These are phyloP conservation scores for Xanthoconium separans DNA, from an alignment of 1,284 basidiomycete species.

Conservation along the genomic window DNA sequence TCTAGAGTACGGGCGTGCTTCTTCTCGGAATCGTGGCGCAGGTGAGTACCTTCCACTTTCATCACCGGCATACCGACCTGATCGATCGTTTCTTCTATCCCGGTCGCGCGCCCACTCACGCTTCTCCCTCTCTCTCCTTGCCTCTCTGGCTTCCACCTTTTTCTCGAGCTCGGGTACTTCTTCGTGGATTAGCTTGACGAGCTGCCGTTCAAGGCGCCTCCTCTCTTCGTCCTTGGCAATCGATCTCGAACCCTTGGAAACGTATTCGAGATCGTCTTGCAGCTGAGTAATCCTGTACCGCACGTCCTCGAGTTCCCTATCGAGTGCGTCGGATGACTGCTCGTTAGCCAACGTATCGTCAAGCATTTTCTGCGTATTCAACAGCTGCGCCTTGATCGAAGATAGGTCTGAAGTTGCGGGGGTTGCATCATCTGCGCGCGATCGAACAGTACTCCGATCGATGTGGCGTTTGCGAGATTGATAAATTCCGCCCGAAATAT, in stretches of 20 bases:
- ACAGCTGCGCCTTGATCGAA: conserved; percentile 70
- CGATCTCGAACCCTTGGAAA: conserved; percentile 77
- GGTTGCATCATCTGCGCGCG: conserved; percentile 68
- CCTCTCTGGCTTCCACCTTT: conserved; percentile 80
- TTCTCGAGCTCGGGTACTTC: conserved; percentile 89
- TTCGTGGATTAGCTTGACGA: conserved; percentile 87
- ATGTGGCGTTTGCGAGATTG: conserved; percentile 87
- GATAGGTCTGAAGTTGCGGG: conserved; percentile 72
- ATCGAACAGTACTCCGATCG: conserved; percentile 82
- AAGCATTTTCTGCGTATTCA: conserved; percentile 80
- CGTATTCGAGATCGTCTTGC: conserved; percentile 92
- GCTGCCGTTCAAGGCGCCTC: conserved; percentile 85
- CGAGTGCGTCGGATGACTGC: conserved; percentile 80
- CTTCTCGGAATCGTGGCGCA: conserved; percentile 39
- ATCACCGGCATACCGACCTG: conserved; percentile 63
- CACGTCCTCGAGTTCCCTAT: conserved; percentile 88
- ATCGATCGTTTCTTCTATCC: conserved; percentile 83
- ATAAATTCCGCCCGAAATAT: conserved; percentile 70
- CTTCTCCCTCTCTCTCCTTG: conserved; percentile 73
- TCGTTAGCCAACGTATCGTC: conserved; percentile 71
- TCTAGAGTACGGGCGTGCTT: conserved; percentile 34
- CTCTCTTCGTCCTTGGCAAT: conserved; percentile 83
- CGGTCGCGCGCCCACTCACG: conserved; percentile 78
- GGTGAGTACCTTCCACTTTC: conserved; percentile 42
- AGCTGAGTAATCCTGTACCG: conserved; percentile 85